Evolutionary conservation across 495 filamentous ascomycete genomes (phyloP).

Genomic region (Thozetella sp.): DNA sequence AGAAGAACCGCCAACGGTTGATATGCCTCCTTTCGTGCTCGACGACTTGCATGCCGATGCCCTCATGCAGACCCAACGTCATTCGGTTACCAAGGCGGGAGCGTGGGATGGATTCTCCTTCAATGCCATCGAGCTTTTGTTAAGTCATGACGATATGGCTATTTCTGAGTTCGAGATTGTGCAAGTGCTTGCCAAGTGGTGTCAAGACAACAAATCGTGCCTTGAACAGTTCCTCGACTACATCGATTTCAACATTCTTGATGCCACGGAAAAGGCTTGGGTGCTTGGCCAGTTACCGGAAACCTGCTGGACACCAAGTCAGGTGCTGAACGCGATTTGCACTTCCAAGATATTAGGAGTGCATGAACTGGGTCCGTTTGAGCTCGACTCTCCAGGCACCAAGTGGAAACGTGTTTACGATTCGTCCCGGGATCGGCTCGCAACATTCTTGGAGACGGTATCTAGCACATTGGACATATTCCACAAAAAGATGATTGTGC

Average conservation of each 20-base stretch:
- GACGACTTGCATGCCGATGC: constrained; percentile 44
- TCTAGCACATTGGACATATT: constrained; percentile 36
- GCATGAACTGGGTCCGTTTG: constrained; percentile 31
- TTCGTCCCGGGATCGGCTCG: constrained; percentile 37
- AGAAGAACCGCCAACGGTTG: constrained; percentile 34
- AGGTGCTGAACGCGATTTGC: constrained; percentile 42
- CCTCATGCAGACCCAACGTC: too few relatives aligned
- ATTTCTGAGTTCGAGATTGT: constrained; percentile 52
- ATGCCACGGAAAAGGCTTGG: constrained; percentile 43
- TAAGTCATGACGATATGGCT: constrained; percentile 38
- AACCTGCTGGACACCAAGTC: constrained; percentile 16
- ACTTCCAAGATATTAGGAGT: constrained; percentile 34
- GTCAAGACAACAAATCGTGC: constrained; percentile 25
- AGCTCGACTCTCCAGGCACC: constrained; percentile 35
- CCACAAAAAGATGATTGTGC: constrained; percentile 46
- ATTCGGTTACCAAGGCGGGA: too few relatives aligned
- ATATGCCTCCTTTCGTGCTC: constrained; percentile 40
- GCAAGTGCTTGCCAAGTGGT: constrained; percentile 43
- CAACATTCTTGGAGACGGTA: constrained; percentile 34
- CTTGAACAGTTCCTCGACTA: constrained; percentile 35
- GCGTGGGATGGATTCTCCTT: constrained; percentile 22
- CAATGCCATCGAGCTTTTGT: constrained; percentile 39
- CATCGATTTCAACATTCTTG: constrained; percentile 43
- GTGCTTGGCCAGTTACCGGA: constrained; percentile 35
- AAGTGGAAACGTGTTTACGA: constrained; percentile 45